Evolutionary conservation across 1,284 basidiomycete species (phyloP).

Genomic region (Malassezia nana): DNA sequence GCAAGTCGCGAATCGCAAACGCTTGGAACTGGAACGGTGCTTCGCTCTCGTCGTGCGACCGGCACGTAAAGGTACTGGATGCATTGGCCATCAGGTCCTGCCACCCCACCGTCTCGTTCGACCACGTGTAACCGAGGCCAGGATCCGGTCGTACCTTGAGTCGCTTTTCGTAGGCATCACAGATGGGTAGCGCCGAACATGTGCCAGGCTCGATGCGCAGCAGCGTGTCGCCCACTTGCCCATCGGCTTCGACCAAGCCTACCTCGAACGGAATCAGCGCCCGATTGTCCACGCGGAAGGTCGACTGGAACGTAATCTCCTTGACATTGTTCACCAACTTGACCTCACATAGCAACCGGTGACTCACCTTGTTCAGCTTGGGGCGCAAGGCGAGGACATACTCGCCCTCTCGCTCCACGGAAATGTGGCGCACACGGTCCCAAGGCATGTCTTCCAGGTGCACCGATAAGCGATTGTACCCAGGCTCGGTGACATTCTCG

Average conservation of each 20-base stretch:
- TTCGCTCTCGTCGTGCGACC: constrained; percentile 69
- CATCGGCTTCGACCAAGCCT: constrained; percentile 73
- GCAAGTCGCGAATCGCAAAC: constrained; percentile 70
- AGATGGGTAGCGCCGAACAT: constrained; percentile 80
- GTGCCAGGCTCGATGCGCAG: constrained; percentile 85
- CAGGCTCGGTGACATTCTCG: constrained; percentile 52
- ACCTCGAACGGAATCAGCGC: constrained; percentile 89
- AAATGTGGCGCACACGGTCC: constrained; percentile 79
- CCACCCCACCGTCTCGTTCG: constrained; percentile 68
- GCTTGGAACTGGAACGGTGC: constrained; percentile 92
- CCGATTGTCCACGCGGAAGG: constrained; percentile 82
- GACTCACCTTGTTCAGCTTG: constrained; percentile 62
- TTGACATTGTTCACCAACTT: constrained; percentile 88
- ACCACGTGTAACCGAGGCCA: constrained; percentile 92
- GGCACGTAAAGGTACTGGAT: constrained; percentile 73
- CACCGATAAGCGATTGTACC: constrained; percentile 35
- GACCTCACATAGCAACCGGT: constrained; percentile 81
- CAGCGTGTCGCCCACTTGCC: constrained; percentile 67
- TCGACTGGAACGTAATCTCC: constrained; percentile 84
- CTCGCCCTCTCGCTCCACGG: constrained; percentile 89
- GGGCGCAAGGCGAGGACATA: constrained; percentile 78
- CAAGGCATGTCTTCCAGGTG: constrained; percentile 78
- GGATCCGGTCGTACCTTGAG: constrained; percentile 86
- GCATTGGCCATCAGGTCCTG: constrained; percentile 71
- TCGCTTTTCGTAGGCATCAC: constrained; percentile 72